Percentiles rank a stretch among this genome's conserved stretches.
Evolutionary conservation across 768 basidiomycete genomes (phyloP).

Genomic region (Mycena rebaudengoi): DNA sequence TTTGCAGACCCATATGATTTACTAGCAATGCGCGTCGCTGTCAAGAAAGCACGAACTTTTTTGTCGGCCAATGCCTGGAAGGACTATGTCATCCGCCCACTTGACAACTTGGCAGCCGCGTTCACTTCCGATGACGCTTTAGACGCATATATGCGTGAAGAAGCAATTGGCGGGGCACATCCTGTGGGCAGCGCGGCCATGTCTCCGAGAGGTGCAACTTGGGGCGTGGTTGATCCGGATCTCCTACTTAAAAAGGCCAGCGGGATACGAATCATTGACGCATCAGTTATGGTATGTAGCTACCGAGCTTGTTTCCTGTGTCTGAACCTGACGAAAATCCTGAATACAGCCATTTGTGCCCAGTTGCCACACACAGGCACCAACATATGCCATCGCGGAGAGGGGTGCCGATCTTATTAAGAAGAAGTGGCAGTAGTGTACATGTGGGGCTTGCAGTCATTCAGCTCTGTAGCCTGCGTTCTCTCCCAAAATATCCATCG

Average conservation of each 20-base stretch:
- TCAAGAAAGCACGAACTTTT: slow-evolving; percentile 35
- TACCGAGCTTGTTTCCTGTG: too few species aligned
- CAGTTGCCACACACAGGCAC: slow-evolving; percentile 20
- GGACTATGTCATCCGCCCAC: slow-evolving; percentile 33
- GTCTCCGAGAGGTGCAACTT: slow-evolving; percentile 32
- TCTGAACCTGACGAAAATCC: too few species aligned
- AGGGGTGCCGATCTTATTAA: slow-evolving; percentile 22
- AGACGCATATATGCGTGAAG: slow-evolving; percentile 32
- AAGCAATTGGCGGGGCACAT: slow-evolving; percentile 33
- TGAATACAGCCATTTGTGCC: slow-evolving; percentile 15
- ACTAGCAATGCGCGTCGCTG: slow-evolving; percentile 36
- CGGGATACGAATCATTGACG: slow-evolving; percentile 49
- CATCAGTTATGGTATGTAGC: slow-evolving; percentile 46
- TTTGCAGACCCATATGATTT: slow-evolving; percentile 33
- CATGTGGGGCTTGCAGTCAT: too few species aligned
- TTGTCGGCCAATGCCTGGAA: slow-evolving; percentile 37
- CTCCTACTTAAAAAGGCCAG: slow-evolving; percentile 41
- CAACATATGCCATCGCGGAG: slow-evolving; percentile 23
- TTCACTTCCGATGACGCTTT: slow-evolving; percentile 35
- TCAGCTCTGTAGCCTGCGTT: too few species aligned
- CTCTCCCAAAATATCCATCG: too few species aligned
- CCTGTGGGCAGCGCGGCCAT: slow-evolving; percentile 40
- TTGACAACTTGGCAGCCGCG: slow-evolving; percentile 30
- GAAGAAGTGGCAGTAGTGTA: slow-evolving; percentile 17
- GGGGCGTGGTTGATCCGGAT: slow-evolving; percentile 46